A percentile compares a stretch with the other conserved stretches of the same genome.
phyloP scores from a whole-genome alignment of 2,329 filamentous ascomycete species.

The Phyllosticta capitalensis region DNA sequence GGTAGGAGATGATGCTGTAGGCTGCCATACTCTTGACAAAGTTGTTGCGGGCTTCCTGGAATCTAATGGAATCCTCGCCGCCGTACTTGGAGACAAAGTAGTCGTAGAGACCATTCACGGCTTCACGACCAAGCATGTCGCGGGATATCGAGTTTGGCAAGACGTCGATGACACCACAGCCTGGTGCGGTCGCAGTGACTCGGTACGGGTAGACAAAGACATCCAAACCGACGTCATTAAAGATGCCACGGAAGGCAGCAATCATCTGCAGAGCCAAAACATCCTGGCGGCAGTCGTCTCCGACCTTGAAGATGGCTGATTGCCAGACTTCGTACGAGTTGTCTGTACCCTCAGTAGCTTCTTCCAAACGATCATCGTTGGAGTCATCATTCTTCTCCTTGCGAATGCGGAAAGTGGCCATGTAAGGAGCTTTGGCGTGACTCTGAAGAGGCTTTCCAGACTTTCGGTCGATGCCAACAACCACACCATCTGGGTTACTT shows the following conservation, averaged over 20 bases:
- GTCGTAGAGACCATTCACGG: conserved; percentile 95
- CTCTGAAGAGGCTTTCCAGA: conserved; percentile 95
- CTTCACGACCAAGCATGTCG: conserved; percentile 96
- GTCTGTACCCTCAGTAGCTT: conserved; percentile 18
- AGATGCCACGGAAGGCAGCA: conserved; percentile 92
- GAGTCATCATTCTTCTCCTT: conserved; percentile 52
- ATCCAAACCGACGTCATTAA: conserved; percentile 87
- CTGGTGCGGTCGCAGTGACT: conserved; percentile 92
- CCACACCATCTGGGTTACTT: conserved; percentile 91
- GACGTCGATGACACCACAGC: conserved; percentile 96
- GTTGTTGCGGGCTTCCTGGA: conserved; percentile 90
- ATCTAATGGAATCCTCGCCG: conserved; percentile 86
- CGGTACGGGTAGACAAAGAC: conserved; percentile 96
- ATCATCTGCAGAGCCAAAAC: conserved; percentile 97
- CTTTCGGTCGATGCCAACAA: conserved; percentile 96
- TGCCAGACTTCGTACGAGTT: conserved; percentile 93
- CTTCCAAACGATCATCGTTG: conserved; percentile 41
- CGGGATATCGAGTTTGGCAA: conserved; percentile 95
- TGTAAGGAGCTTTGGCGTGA: conserved; percentile 96
- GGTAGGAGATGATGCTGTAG: conserved; percentile 92
- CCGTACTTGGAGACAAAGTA: conserved; percentile 98
- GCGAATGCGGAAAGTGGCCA: conserved; percentile 96
- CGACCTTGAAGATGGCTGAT: conserved; percentile 98
- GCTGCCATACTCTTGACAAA: conserved; percentile 99
- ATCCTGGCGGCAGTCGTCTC: conserved; percentile 96